A percentile compares a stretch with the other conserved stretches of the same genome.
These are phyloP conservation scores for Exobasidium cylindrosporum DNA, from an alignment of 1,284 basidiomycete genomes.

Conservation along the genomic window DNA sequence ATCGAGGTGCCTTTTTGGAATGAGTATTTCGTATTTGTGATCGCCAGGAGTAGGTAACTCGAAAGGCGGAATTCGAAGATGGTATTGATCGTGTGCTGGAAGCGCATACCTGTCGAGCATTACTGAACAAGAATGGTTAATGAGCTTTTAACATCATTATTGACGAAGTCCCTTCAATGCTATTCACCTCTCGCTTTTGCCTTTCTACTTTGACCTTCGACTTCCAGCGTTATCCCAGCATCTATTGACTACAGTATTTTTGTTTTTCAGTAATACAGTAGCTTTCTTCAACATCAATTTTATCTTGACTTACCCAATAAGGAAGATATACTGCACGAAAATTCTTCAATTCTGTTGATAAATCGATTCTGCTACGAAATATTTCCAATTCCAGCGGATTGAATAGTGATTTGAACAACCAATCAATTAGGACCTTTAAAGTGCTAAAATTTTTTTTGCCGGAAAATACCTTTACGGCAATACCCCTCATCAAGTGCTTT, in stretches of 20 bases:
- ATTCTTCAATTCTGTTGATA: neutral
- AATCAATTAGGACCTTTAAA: too few species aligned
- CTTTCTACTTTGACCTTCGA: too few species aligned
- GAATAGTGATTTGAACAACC: neutral
- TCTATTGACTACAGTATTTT: neutral
- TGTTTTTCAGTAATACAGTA: too few species aligned
- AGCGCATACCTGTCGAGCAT: neutral
- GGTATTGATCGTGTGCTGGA: neutral
- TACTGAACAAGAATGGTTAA: too few species aligned
- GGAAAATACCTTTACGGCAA: neutral
- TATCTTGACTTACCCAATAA: neutral
- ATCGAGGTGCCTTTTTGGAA: neutral
- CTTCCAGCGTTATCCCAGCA: neutral
- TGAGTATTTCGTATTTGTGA: neutral
- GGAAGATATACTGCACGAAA: neutral
- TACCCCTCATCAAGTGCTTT: neutral
- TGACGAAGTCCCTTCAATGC: too few species aligned
- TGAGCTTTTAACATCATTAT: too few species aligned
- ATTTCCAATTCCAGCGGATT: too few species aligned
- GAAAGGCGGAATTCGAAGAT: neutral
- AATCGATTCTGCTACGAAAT: too few species aligned
- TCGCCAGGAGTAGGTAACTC: neutral
- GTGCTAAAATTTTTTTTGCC: neutral
- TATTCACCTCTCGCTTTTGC: too few species aligned
- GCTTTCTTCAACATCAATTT: too few species aligned